These are phyloP conservation scores for Serendipita indica DNA, from an alignment of 768 basidiomycete species.

Conservation along the genomic window DNA sequence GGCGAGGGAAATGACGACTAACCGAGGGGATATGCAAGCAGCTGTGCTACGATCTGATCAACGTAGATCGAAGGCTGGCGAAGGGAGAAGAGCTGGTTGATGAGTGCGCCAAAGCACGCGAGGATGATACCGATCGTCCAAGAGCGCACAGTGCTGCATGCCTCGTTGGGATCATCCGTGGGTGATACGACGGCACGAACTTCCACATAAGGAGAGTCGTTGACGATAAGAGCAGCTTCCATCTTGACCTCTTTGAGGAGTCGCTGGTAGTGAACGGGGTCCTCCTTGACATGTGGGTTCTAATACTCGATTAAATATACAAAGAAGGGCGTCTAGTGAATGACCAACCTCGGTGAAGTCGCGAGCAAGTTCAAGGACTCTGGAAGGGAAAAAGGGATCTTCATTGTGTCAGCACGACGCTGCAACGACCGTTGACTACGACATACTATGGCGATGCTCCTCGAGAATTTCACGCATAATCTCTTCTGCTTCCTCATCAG, in stretches of 20 bases:
- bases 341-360: neutral
- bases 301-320: neutral
- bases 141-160: constrained; percentile 15
- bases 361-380: constrained; percentile 7
- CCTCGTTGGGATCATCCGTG: constrained; percentile 14
- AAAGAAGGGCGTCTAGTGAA: neutral
- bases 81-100: constrained; percentile 23
- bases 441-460: constrained; percentile 10
- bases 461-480: constrained; percentile 10
- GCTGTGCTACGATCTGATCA: constrained; percentile 19
- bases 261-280: constrained; percentile 15
- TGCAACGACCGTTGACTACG: neutral
- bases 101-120: constrained; percentile 16
- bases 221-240: constrained; percentile 20
- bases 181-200: constrained; percentile 16
- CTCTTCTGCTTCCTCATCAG: constrained; percentile 11
- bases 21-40: constrained; percentile 18
- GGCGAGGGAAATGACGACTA: neutral
- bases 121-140: constrained; percentile 13
- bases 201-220: constrained; percentile 17
- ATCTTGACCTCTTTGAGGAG: constrained; percentile 20
- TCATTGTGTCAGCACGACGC: neutral
- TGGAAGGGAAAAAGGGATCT: constrained; percentile 12
- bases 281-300: constrained; percentile 9
- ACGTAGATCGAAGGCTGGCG: constrained; percentile 10